Evolutionary conservation across 352 stramenopile genomes (phyloP).

Genomic region (Globisporangium middletonii): DNA sequence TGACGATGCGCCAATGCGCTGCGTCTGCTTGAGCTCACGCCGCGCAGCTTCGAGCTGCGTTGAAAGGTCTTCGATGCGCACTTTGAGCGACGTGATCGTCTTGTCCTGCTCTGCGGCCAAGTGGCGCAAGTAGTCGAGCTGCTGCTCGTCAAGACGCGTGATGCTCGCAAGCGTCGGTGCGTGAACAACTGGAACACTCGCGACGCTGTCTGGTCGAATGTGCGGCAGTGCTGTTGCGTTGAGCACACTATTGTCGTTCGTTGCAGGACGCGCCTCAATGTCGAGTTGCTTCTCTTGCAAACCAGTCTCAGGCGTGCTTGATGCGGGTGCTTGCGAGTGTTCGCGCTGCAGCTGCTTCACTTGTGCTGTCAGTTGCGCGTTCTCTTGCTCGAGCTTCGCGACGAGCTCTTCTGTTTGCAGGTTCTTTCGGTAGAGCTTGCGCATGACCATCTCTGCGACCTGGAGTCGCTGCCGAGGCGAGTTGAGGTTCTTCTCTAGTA

Average conservation of each 20-base stretch:
- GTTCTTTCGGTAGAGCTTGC: constrained; percentile 54
- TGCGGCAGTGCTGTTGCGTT: background rate
- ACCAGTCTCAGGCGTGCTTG: background rate
- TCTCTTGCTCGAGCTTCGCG: constrained; percentile 18
- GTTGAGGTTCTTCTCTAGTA: constrained; percentile 16
- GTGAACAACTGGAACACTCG: too few relatives aligned
- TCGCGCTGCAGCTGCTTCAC: constrained; percentile 10
- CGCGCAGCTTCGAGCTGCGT: constrained; percentile 12
- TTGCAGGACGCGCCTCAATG: background rate
- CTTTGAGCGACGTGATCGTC: constrained; percentile 36
- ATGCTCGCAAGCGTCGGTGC: constrained; percentile 23
- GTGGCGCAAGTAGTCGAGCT: constrained; percentile 40
- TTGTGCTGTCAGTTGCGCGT: constrained; percentile 14
- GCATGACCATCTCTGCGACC: constrained; percentile 53
- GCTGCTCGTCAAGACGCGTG: constrained; percentile 31
- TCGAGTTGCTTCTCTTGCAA: background rate
- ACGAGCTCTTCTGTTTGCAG: constrained; percentile 31
- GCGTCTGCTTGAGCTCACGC: constrained; percentile 1
- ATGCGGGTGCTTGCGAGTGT: background rate
- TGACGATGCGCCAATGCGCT: background rate
- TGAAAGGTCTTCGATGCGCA: constrained; percentile 37
- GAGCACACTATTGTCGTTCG: background rate
- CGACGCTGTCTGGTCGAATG: background rate
- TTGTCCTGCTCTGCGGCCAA: constrained; percentile 46
- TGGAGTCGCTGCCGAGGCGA: constrained; percentile 40